These are phyloP conservation scores for Fusarium udum DNA, from an alignment of 2,329 filamentous ascomycete species.

Conservation along the genomic window DNA sequence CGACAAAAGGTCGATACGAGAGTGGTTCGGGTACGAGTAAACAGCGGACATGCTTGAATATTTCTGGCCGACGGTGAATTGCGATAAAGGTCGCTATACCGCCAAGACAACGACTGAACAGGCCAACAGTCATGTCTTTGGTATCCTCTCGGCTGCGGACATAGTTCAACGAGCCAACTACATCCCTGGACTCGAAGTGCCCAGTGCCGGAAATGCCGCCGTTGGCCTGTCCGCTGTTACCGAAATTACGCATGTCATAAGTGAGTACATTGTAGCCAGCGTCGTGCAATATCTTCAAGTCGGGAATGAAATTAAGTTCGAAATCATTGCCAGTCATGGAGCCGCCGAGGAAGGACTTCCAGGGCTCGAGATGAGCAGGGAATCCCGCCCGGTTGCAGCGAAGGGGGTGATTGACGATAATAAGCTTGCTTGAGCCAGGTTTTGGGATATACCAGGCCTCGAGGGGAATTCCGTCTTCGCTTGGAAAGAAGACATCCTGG, in stretches of 20 bases:
- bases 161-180: not conserved
- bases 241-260: not conserved
- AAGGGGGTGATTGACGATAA: not conserved
- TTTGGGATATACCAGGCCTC: not conserved
- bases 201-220: not conserved
- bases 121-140: not conserved
- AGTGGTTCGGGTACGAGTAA: not conserved
- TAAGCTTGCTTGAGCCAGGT: not conserved
- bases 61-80: not conserved
- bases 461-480: not conserved
- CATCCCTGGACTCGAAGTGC: not conserved
- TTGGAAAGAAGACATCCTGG: not conserved
- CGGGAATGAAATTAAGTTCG: not conserved
- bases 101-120: not conserved
- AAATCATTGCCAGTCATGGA: not conserved
- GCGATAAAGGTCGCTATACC: not conserved
- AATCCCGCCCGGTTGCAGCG: not conserved
- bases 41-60: not conserved
- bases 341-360: not conserved
- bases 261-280: not conserved
- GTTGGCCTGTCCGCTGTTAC: not conserved
- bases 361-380: not conserved
- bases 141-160: not conserved
- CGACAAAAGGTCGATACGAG: not conserved
- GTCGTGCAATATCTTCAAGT: not conserved